phyloP scores from a whole-genome alignment of 495 filamentous ascomycete species.

The Penicillium subrubescens region DNA sequence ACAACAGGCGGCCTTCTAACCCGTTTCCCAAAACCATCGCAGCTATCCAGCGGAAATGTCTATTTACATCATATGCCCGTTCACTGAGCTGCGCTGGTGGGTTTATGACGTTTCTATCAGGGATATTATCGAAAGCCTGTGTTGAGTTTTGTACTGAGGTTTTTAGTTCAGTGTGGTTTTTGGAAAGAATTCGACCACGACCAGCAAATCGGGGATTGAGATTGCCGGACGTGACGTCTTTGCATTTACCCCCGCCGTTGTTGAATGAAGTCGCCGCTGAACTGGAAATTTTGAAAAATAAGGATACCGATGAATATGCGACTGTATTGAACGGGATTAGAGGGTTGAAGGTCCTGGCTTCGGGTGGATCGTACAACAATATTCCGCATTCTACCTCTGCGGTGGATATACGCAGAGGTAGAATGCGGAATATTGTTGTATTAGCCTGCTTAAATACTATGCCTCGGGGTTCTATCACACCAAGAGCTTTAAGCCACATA shows the following conservation, averaged over 20 bases:
- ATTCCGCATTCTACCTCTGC: too few species aligned
- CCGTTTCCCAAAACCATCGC: background rate
- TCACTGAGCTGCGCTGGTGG: background rate
- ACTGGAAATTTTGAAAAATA: background rate
- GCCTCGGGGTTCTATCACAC: too few species aligned
- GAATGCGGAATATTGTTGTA: too few species aligned
- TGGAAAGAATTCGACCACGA: background rate
- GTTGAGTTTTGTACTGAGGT: background rate
- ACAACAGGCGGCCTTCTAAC: background rate
- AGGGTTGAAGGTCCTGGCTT: background rate
- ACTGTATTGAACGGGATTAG: background rate
- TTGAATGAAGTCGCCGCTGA: background rate
- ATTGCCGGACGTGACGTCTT: too few species aligned
- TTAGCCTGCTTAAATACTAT: too few species aligned
- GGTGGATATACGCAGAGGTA: slow-evolving; percentile 39
- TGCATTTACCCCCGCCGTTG: background rate
- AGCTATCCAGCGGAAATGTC: background rate
- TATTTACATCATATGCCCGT: slow-evolving; percentile 1
- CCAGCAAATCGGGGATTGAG: too few species aligned
- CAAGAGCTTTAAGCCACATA: too few species aligned
- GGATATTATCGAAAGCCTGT: background rate
- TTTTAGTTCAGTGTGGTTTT: background rate
- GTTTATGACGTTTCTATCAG: background rate
- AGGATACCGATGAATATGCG: background rate
- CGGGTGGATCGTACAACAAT: too few species aligned